A percentile compares a stretch with the other conserved stretches of the same genome.
Conservation (phyloP, 2,329 filamentous ascomycete species). For the Aspergillus latus region DNA sequence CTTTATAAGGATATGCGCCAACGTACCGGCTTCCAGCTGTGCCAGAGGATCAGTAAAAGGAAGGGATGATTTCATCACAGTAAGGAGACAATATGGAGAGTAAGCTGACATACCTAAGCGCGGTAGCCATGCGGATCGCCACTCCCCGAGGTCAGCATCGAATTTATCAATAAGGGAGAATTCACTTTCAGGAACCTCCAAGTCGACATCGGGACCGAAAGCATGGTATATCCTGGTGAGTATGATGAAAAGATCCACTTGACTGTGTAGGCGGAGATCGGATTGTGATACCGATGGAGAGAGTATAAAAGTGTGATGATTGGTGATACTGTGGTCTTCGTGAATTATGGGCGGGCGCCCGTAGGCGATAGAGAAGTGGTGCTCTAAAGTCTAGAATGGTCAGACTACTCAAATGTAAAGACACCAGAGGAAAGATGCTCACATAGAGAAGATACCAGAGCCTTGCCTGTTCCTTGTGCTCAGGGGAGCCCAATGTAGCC, state of each 20-base stretch:
- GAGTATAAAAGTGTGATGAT: slow-evolving; percentile 36
- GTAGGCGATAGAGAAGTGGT: slow-evolving; percentile 48
- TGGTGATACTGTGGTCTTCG: slow-evolving; percentile 39
- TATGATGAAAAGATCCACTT: slow-evolving; percentile 47
- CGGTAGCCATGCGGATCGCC: slow-evolving; percentile 38
- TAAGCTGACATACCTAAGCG: slow-evolving; percentile 31
- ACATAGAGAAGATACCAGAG: slow-evolving; percentile 47
- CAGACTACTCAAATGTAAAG: slow-evolving; percentile 7
- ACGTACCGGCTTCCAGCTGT: slow-evolving; percentile 49
- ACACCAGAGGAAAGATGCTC: slow-evolving; percentile 17
- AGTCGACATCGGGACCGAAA: slow-evolving; percentile 45
- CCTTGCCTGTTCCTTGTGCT: slow-evolving; percentile 39
- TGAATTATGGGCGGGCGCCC: slow-evolving; percentile 47
- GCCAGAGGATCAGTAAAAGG: neutral
- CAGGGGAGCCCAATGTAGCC: slow-evolving; percentile 38
- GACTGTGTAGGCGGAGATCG: slow-evolving; percentile 41
- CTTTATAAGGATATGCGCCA: slow-evolving; percentile 52
- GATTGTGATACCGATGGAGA: slow-evolving; percentile 33
- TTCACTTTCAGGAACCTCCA: slow-evolving; percentile 42
- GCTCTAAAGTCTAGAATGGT: slow-evolving; percentile 39
- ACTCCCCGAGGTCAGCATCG: slow-evolving; percentile 41
- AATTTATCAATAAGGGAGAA: slow-evolving; percentile 43
- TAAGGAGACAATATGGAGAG: too few species aligned
- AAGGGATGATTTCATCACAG: neutral
- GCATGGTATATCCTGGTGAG: slow-evolving; percentile 47